A percentile compares a stretch with the other conserved stretches of the same genome.
Conservation (phyloP, 78 protist genomes). For the Chrysochromulina parva region DNA sequence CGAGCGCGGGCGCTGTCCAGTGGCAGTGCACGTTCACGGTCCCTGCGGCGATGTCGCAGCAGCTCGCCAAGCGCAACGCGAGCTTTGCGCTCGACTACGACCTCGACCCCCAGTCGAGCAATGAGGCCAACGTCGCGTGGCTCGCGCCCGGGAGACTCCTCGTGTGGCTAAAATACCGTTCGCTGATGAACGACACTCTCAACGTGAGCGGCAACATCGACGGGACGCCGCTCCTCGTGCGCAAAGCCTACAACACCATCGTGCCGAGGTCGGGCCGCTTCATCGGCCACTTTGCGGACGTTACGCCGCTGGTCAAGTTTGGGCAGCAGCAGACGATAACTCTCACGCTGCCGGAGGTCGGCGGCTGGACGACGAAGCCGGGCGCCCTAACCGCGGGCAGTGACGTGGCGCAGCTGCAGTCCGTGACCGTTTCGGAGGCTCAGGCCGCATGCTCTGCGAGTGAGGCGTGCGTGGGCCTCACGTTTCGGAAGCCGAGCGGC, state of each 20-base stretch:
- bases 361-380: no score
- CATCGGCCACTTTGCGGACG: conserved; percentile 2
- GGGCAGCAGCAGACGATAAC: neutral
- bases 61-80: neutral
- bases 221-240: neutral
- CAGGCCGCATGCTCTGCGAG: no score
- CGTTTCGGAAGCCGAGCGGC: no score
- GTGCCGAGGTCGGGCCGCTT: neutral
- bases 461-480: no score
- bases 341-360: neutral
- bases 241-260: neutral
- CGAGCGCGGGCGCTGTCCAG: no score
- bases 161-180: neutral
- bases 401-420: no score
- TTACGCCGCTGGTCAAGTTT: neutral
- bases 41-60: neutral
- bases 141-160: conserved; percentile 1
- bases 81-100: neutral
- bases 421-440: no score
- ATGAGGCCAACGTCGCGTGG: neutral
- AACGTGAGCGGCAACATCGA: neutral
- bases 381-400: no score
- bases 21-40: neutral
- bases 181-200: neutral
- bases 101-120: neutral